phyloP scores from a whole-genome alignment of 2,329 filamentous ascomycete genomes.

The Colletotrichum lini region DNA sequence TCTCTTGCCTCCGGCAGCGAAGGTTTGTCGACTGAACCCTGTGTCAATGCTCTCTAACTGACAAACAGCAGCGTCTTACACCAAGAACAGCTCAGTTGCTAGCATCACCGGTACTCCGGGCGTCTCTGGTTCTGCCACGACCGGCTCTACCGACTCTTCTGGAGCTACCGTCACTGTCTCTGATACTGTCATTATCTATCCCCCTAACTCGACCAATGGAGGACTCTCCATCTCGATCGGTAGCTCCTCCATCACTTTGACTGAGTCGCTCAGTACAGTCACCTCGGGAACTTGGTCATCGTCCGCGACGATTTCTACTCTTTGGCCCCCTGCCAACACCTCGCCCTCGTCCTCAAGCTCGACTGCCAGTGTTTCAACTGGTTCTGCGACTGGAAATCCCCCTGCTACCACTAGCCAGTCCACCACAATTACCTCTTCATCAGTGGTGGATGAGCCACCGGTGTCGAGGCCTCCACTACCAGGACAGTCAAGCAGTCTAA shows the following conservation, averaged over 20 bases:
- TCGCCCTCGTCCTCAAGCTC: neutral
- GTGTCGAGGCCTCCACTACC: neutral
- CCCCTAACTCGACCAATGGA: neutral
- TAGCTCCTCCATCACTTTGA: neutral
- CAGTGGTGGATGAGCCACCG: neutral
- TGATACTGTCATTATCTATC: neutral
- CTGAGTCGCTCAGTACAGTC: neutral
- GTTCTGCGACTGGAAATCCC: neutral
- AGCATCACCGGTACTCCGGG: neutral
- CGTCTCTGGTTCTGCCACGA: neutral
- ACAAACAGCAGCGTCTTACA: constrained; percentile 8
- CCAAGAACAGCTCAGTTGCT: constrained; percentile 1
- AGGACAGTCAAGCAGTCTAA: neutral
- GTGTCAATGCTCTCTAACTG: neutral
- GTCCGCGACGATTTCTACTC: neutral
- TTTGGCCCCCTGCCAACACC: constrained; percentile 8
- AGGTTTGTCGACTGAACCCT: constrained; percentile 4
- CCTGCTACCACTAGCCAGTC: neutral
- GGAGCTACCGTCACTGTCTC: neutral
- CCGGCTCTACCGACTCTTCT: neutral
- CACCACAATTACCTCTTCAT: neutral
- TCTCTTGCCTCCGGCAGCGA: neutral
- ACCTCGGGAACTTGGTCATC: neutral
- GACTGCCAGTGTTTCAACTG: neutral
- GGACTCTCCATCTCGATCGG: neutral